These are phyloP conservation scores for Scleroderma citrinum DNA, from an alignment of 768 basidiomycete species.

Conservation along the genomic window DNA sequence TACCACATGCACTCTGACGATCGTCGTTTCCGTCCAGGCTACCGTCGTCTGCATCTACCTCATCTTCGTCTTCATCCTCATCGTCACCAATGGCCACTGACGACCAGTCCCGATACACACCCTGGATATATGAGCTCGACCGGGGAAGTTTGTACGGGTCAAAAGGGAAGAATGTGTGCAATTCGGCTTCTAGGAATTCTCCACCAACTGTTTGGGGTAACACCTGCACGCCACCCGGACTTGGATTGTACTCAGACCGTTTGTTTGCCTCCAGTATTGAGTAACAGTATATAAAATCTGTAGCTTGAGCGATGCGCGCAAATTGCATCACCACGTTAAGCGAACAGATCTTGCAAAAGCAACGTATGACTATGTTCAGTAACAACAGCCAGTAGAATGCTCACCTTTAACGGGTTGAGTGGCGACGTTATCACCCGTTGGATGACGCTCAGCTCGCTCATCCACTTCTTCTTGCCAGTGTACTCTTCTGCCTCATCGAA, in stretches of 20 bases:
- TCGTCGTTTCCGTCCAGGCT: constrained; percentile 20
- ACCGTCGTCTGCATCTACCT: constrained; percentile 43
- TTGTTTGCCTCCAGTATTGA: constrained; percentile 87
- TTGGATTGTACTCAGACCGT: constrained; percentile 48
- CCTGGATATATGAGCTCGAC: constrained; percentile 70
- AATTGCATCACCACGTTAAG: constrained; percentile 89
- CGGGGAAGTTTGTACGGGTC: constrained; percentile 91
- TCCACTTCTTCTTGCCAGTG: constrained; percentile 65
- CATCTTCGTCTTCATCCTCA: constrained; percentile 66
- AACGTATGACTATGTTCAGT: not conserved
- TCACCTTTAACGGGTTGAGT: constrained; percentile 86
- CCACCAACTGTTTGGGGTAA: constrained; percentile 24
- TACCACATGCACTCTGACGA: not conserved
- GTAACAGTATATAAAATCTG: constrained; percentile 91
- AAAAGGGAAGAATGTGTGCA: constrained; percentile 96
- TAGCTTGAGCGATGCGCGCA: constrained; percentile 85
- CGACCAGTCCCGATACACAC: constrained; percentile 87
- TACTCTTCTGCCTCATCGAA: constrained; percentile 53
- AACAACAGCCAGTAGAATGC: not conserved
- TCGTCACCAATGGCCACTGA: constrained; percentile 67
- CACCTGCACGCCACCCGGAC: constrained; percentile 14
- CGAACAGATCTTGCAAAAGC: constrained; percentile 65
- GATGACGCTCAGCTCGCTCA: constrained; percentile 69
- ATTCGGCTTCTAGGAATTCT: constrained; percentile 50
- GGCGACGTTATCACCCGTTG: constrained; percentile 76